Percentiles rank a stretch among this genome's conserved stretches.
Conservation (phyloP, 2,329 filamentous ascomycete genomes). For the Epichloe uncinata region DNA sequence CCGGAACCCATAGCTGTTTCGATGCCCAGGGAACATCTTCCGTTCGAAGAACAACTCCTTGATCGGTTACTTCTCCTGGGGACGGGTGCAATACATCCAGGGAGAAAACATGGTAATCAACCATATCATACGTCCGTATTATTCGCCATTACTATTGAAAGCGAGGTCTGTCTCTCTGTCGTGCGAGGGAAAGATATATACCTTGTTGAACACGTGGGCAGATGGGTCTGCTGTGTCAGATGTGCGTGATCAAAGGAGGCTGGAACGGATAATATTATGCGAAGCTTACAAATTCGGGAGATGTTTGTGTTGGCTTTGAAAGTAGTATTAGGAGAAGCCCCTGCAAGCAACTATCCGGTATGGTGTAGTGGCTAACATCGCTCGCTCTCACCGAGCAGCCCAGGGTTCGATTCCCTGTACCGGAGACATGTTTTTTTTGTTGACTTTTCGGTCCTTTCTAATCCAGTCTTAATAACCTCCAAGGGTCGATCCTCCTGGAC, state of each 20-base stretch:
- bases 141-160: constrained; percentile 75
- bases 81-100: constrained; percentile 32
- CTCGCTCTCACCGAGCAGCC: constrained; percentile 24
- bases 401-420: constrained; percentile 24
- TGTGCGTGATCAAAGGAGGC: constrained; percentile 46
- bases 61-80: constrained; percentile 51
- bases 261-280: background rate
- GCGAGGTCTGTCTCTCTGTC: constrained; percentile 61
- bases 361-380: constrained; percentile 25
- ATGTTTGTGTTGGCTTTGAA: background rate
- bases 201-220: constrained; percentile 64
- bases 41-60: constrained; percentile 53
- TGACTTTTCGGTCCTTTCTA: fast-evolving
- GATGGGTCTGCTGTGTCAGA: constrained; percentile 70
- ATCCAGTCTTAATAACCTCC: background rate
- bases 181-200: constrained; percentile 80
- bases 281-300: constrained; percentile 11
- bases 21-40: constrained; percentile 59
- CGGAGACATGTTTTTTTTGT: constrained; percentile 11
- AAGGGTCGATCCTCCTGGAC: background rate
- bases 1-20: constrained; percentile 72
- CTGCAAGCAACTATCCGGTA: constrained; percentile 17
- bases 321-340: fast-evolving
- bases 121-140: constrained; percentile 47
- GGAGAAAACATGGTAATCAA: constrained; percentile 69